Evolutionary conservation across 129 eudicot genomes (phyloP), one percentile per base, ranked within the genome.

Genomic region (Chrysanthemum seticuspe): DNA sequence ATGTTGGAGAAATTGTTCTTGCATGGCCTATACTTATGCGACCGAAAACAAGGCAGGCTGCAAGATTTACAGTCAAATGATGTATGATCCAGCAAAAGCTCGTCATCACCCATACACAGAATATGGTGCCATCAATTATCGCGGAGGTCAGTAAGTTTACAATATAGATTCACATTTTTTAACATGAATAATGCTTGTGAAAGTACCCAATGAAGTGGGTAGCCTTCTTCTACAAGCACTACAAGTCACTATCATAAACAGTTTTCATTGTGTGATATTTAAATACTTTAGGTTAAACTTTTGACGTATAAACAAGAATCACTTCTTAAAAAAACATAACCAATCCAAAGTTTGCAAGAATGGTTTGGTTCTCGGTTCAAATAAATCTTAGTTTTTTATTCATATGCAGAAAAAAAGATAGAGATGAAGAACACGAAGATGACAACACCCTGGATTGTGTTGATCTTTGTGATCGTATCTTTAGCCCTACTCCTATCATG

Each of bases 1-100:
- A 72, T 84, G 88, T 47, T 44, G 65, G 80, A 62, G 55, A 6
- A 58, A 76, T 16, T 84, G 83, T 74, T 73, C 85, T 7, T 84
- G 85, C 54, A 48, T 19, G 13, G 85, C 85, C 34, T 84, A 18
- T 74, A 72, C 83, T 21, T 25, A 74, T 51, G 73, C 73, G 10
- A 63, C 31, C 1, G 3, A 36, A 29, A 77, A 74, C 69, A 57
- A 56, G 49, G 77, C 48, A 34, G 88, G 85, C 13, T 84, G 88
- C 78, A 40, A 74, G 59, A 69, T 62, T 73, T 84, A 71, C 16
- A 63, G 70, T 51, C 10, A 16, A 74, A 51, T 5, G 62, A 74
- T 31, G 5, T 15, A 49, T 14, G 21, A 74, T 40, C 70, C 19
- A 53, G n/a, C 53, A 16, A 2, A 65, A 36, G 21, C 14, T 55